A percentile compares a stretch with the other conserved stretches of the same genome.
Evolutionary conservation across 2,329 filamentous ascomycete species (phyloP).

Genomic region (Phialocephala sp.): DNA sequence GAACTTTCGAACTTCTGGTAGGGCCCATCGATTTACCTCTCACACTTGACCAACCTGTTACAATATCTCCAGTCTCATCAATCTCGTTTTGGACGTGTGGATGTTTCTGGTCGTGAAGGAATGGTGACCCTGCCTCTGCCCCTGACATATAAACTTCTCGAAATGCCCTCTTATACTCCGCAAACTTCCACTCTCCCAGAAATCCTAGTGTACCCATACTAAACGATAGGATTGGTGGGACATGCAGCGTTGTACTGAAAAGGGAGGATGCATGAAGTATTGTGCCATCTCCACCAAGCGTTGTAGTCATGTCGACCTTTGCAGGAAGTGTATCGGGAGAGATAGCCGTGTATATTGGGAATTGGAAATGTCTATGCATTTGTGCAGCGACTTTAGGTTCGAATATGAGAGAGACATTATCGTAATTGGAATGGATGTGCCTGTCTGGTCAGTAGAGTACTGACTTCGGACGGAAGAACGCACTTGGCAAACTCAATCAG

Average conservation of each 20-base stretch:
- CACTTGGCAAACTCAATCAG: slow-evolving; percentile 47
- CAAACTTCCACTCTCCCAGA: slow-evolving; percentile 94
- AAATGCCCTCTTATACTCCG: slow-evolving; percentile 90
- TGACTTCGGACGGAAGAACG: slow-evolving; percentile 3
- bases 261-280: slow-evolving; percentile 85
- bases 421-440: slow-evolving; percentile 81
- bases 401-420: slow-evolving; percentile 80
- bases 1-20: slow-evolving; percentile 75
- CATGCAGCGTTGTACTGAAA: slow-evolving; percentile 79
- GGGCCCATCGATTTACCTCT: slow-evolving; percentile 83
- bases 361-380: slow-evolving; percentile 72
- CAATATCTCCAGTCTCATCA: slow-evolving; percentile 39
- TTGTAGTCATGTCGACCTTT: slow-evolving; percentile 88
- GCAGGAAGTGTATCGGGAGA: slow-evolving; percentile 60
- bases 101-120: slow-evolving; percentile 40
- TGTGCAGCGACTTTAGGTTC: slow-evolving; percentile 76
- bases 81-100: slow-evolving; percentile 35
- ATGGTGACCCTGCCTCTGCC: slow-evolving; percentile 49
- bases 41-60: slow-evolving; percentile 71
- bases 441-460: slow-evolving; percentile 45
- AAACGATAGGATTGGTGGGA: slow-evolving; percentile 92
- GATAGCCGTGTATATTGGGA: slow-evolving; percentile 70
- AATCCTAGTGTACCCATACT: slow-evolving; percentile 98
- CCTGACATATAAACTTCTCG: slow-evolving; percentile 90
- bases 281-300: slow-evolving; percentile 91